Percentiles rank a stretch among this genome's conserved stretches.
phyloP scores from a whole-genome alignment of 2,329 filamentous ascomycete genomes.

The Tolypocladium tropicale region DNA sequence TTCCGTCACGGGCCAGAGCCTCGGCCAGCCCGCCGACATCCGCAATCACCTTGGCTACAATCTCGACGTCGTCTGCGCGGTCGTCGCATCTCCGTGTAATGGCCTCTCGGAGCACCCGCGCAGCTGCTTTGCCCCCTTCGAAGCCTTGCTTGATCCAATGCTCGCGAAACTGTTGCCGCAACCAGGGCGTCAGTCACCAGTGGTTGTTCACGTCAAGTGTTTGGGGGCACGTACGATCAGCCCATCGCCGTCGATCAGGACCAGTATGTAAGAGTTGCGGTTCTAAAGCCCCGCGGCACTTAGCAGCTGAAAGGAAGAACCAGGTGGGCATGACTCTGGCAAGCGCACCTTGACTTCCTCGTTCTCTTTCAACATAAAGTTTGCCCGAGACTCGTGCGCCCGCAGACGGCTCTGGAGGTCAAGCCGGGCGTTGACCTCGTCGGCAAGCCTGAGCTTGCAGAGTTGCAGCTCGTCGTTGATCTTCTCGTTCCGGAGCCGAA shows the following conservation, averaged over 20 bases:
- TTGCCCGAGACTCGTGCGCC: constrained; percentile 24
- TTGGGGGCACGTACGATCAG: constrained; percentile 35
- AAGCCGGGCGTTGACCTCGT: constrained; percentile 35
- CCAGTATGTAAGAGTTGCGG: constrained; percentile 47
- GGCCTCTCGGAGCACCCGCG: constrained; percentile 35
- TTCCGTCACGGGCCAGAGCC: constrained; percentile 38
- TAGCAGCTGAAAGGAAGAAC: neutral
- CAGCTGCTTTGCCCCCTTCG: constrained; percentile 43
- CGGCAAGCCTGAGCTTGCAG: constrained; percentile 37
- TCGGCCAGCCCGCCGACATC: constrained; percentile 41
- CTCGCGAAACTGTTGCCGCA: constrained; percentile 47
- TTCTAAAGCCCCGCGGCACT: constrained; percentile 25
- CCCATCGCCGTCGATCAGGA: constrained; percentile 54
- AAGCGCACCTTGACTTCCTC: constrained; percentile 33
- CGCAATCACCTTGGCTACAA: constrained; percentile 46
- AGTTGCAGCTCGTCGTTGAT: constrained; percentile 32
- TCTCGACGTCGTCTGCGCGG: constrained; percentile 35
- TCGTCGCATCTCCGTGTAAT: constrained; percentile 36
- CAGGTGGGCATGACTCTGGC: neutral
- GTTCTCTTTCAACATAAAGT: constrained; percentile 25
- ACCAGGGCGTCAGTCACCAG: constrained; percentile 2
- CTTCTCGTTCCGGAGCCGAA: constrained; percentile 32
- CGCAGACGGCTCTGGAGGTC: constrained; percentile 39
- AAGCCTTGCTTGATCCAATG: constrained; percentile 42
- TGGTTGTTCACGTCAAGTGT: no score